A percentile compares a stretch with the other conserved stretches of the same genome.
Evolutionary conservation across 441 rosid species (phyloP).

Genomic region (Populus trichocarpa): DNA sequence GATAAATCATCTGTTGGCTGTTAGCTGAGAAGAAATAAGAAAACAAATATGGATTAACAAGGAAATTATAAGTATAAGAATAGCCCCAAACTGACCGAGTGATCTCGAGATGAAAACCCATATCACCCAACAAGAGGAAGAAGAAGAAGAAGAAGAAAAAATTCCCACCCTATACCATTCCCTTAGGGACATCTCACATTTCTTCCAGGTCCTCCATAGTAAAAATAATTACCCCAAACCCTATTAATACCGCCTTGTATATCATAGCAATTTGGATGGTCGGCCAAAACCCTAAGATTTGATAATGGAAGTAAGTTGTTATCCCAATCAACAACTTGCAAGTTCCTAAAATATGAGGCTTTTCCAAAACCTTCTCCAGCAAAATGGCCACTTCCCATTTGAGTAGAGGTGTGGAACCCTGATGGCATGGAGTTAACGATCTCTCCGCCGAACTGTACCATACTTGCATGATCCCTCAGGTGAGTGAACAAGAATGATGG

Average conservation of each 20-base stretch:
- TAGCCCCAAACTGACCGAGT: slow-evolving; percentile 30
- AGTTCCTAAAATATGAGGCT: slow-evolving; percentile 84
- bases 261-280: slow-evolving; percentile 85
- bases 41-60: slow-evolving; percentile 24
- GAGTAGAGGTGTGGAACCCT: slow-evolving; percentile 79
- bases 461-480: slow-evolving; percentile 76
- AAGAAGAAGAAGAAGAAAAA: background rate
- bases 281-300: slow-evolving; percentile 69
- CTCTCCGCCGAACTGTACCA: slow-evolving; percentile 97
- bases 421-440: slow-evolving; percentile 62
- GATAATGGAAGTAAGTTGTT: slow-evolving; percentile 67
- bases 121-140: slow-evolving; percentile 24
- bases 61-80: slow-evolving; percentile 30
- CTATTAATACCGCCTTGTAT: slow-evolving; percentile 78
- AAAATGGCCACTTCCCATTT: slow-evolving; percentile 98
- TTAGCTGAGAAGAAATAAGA: slow-evolving; percentile 1
- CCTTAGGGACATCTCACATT: slow-evolving; percentile 79
- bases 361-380: slow-evolving; percentile 84
- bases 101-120: slow-evolving; percentile 35
- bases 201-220: slow-evolving; percentile 97
- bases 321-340: slow-evolving; percentile 95
- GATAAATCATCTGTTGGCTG: slow-evolving; percentile 33
- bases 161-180: slow-evolving; percentile 22
- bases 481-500: slow-evolving; percentile 80
- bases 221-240: slow-evolving; percentile 94